Base-by-base conservation (phyloP, 2,329 filamentous ascomycete species). In the Claviceps monticola region DNA sequence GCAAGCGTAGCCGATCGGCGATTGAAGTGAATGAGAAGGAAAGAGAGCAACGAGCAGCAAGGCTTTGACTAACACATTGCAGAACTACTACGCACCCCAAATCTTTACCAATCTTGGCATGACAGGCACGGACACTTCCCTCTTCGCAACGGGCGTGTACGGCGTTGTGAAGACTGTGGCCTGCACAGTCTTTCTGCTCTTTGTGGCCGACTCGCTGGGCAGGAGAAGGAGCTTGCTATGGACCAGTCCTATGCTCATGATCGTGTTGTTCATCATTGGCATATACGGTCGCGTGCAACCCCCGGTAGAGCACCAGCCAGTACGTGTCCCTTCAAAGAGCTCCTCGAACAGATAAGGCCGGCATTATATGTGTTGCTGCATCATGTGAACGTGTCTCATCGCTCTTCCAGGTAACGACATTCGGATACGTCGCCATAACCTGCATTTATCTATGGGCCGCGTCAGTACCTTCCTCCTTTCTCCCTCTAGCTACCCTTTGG, bases 71-170 rank as follows among this genome's bases (percentile, higher is more conserved):
- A 6, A 17, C n/a, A n/a, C 5, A 5, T 1, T 8, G 37, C 51
- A 68, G 61, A 79, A 83, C 63, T 84, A 84, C 68, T 85, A 84
- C 59, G 79, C 81, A 0, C 84, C 84, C 0, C 74, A 78, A 51
- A 86, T 88, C 58, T 88, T 88, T 68, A 68, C 69, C 45, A 74
- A 79, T 57, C 71, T 87, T 2, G 84, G 84, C 17, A 72, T 88
- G 58, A 64, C 62, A 23, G 70, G 70, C 13, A 80, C 74, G 5
- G 64, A 74, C 41, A 73, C 76, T 42, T 78, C 76, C 17, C 76
- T 88, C 23, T 85, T 88, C 62, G 83, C 84, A 4, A 87, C 84
- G 0, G 84, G 84, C 42, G 76, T 88, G 57, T 88, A 87, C 61
- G 84, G 84, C 26, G 74, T 87, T 51, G 78, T 86, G 52, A 88